These are phyloP conservation scores for Wolfiporia cocos DNA, from an alignment of 1,284 basidiomycete genomes.

Conservation along the genomic window DNA sequence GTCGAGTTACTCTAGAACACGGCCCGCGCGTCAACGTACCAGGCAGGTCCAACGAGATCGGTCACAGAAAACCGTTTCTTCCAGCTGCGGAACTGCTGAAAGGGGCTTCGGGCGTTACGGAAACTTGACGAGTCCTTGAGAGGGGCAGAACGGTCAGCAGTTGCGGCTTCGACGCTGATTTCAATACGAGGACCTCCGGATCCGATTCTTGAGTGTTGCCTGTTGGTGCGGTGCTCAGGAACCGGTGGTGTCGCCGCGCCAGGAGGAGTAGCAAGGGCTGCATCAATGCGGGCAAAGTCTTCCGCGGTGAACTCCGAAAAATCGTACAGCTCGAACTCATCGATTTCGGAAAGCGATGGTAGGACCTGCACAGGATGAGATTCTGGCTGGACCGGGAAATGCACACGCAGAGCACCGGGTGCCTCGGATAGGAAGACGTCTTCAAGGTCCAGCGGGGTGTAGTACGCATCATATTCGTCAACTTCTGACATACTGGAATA, in stretches of 20 bases:
- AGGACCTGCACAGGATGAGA: conserved; percentile 4
- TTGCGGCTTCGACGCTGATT: conserved; percentile 21
- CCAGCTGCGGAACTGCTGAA: conserved; percentile 18
- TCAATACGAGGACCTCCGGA: conserved; percentile 24
- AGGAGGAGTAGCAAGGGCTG: conserved; percentile 15
- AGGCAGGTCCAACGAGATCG: conserved; percentile 43
- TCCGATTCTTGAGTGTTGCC: conserved; percentile 1
- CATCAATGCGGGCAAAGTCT: conserved; percentile 50
- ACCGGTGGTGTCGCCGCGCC: no score
- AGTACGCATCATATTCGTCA: conserved; percentile 9
- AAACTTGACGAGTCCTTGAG: conserved; percentile 16
- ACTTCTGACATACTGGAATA: conserved; percentile 7
- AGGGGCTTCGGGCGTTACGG: conserved; percentile 16
- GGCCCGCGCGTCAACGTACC: conserved; percentile 34
- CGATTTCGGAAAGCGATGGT: conserved; percentile 6
- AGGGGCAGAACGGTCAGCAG: conserved; percentile 15
- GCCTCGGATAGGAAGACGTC: conserved; percentile 1
- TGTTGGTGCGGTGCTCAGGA: no score
- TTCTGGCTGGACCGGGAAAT: not conserved
- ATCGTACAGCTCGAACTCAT: conserved; percentile 40
- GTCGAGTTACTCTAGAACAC: not conserved
- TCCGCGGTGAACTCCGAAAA: conserved; percentile 51
- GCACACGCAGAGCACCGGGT: not conserved
- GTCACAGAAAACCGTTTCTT: conserved; percentile 30
- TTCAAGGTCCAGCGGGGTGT: conserved; percentile 7